These are phyloP conservation scores for Biscogniauxia sp. DNA, from an alignment of 2,329 filamentous ascomycete species.

Conservation along the genomic window DNA sequence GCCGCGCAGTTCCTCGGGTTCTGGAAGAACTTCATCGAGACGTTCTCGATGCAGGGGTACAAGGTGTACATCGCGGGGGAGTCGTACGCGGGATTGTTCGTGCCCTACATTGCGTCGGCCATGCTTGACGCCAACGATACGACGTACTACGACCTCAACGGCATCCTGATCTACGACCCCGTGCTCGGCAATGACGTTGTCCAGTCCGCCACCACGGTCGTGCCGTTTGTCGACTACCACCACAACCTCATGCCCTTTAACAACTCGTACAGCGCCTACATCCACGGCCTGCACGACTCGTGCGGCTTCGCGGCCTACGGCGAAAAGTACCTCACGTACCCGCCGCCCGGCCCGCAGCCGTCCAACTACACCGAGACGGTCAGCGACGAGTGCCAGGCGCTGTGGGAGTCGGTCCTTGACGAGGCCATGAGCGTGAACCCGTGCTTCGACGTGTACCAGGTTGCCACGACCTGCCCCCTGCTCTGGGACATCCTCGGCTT, in stretches of 20 bases:
- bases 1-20: conserved; percentile 73
- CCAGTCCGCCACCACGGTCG: conserved; percentile 42
- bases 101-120: conserved; percentile 55
- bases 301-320: conserved; percentile 59
- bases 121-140: conserved; percentile 48
- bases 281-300: conserved; percentile 47
- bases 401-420: conserved; percentile 51
- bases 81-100: conserved; percentile 52
- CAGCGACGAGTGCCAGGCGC: conserved; percentile 47
- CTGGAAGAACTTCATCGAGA: conserved; percentile 58
- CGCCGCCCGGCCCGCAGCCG: conserved; percentile 57
- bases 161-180: conserved; percentile 64
- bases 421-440: conserved; percentile 57
- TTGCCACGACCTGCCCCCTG: conserved; percentile 64
- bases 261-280: conserved; percentile 51
- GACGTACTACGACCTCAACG: conserved; percentile 50
- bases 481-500: conserved; percentile 58
- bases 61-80: conserved; percentile 56
- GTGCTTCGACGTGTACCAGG: conserved; percentile 69
- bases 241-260: conserved; percentile 55
- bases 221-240: conserved; percentile 57
- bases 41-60: conserved; percentile 51
- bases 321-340: conserved; percentile 57
- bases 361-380: conserved; percentile 40
- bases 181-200: conserved; percentile 51